These are phyloP conservation scores for Leccinum sublutescens DNA, from an alignment of 768 basidiomycete genomes.

Conservation along the genomic window DNA sequence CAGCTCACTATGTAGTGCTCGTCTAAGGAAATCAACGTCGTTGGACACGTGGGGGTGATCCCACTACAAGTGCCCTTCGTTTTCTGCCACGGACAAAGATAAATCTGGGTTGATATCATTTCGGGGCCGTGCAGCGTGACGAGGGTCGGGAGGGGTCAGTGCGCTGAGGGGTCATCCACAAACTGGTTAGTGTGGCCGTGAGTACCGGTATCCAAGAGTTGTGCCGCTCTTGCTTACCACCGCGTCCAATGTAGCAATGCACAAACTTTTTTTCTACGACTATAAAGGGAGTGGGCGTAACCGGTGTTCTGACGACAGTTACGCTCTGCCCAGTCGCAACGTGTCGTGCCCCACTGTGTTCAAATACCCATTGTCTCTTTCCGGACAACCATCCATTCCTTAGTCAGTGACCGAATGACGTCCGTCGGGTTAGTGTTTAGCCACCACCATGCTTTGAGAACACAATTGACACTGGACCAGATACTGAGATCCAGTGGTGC, in stretches of 20 bases:
- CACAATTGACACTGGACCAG: not conserved
- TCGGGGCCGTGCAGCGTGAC: not conserved
- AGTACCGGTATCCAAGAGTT: not conserved
- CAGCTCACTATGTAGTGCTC: not conserved
- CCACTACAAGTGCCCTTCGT: not conserved
- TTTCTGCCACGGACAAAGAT: not conserved
- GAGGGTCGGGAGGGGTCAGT: not conserved
- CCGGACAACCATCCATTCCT: not conserved
- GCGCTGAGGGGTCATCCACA: not conserved
- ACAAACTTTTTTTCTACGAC: not conserved
- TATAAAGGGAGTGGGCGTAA: too few species aligned
- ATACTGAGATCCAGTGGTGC: too few species aligned
- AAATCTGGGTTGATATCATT: too few species aligned
- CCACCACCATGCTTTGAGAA: not conserved
- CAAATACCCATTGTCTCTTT: not conserved
- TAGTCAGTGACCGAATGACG: not conserved
- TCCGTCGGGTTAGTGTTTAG: not conserved
- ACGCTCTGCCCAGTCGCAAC: conserved; percentile 1
- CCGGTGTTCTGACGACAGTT: not conserved
- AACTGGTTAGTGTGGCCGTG: not conserved
- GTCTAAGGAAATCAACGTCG: not conserved
- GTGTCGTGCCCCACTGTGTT: not conserved
- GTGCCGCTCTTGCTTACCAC: not conserved
- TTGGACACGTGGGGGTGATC: not conserved
- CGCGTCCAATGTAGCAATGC: not conserved